Base-by-base conservation (phyloP, 2,329 filamentous ascomycete genomes). In the Trichoderma sp. region DNA sequence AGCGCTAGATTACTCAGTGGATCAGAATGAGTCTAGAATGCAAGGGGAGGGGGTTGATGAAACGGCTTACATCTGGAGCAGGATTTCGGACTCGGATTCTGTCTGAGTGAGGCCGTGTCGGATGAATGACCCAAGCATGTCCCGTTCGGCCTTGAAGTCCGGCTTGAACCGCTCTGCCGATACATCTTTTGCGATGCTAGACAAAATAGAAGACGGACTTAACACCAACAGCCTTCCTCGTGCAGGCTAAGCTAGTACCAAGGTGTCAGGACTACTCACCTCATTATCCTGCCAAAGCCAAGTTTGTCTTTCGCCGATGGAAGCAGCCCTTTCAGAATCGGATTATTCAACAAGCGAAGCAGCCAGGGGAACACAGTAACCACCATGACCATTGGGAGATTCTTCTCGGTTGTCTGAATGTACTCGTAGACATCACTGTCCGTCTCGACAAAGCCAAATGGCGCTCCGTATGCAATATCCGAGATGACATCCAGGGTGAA, bases 401-500 rank as follows among this genome's bases (percentile, higher is more conserved):
- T 71, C 19, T 56, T 64, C 34, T 72, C 70, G 42, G 82, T 80
- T 45, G 81, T 83, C 58, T 78, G 74, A 60, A 86, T 80, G 71
- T 84, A 86, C 60, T 79, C 80, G 70, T 82, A 83, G 0, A 82
- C 77, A 68, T 87, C 84, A 4, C 76, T 73, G 70, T 87, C 82
- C 5, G 77, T 71, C n/a, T 79, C 78, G 0, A 86, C 71, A 70
- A 82, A 83, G 13, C 84, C 84, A 69, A 86, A 85, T 0, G 80
- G 73, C 59, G 82, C 72, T 12, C 85, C 86, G 53, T 87, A 83
- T 0, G 83, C 83, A 5, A 88, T 73, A 52, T 82, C 80, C 37
- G 81, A 84, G 70, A 89, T 86, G 45, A 86, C 81, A 68, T 88
- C 86, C 5, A 88, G 76, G 0, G 84, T 85, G 65, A 87, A 83